Conservation (phyloP, 169 alveolate genomes). For the Eimeria tenella region DNA sequence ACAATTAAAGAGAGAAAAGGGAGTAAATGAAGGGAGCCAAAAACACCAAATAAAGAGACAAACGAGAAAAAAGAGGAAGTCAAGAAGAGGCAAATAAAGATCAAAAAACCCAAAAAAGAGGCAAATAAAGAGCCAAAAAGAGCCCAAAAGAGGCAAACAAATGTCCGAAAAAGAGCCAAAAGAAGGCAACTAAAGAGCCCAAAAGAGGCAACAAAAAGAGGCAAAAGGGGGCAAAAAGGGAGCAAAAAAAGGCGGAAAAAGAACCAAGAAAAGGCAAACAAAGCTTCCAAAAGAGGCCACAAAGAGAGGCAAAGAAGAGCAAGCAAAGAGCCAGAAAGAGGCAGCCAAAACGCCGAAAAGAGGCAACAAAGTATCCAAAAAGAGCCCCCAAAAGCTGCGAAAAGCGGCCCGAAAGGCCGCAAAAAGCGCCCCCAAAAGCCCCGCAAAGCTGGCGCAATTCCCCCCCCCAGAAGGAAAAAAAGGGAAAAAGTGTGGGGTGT, state of each 20-base stretch:
- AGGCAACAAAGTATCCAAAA: background rate
- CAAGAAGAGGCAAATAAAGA: background rate
- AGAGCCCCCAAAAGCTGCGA: background rate
- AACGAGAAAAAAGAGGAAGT: background rate
- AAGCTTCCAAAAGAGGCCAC: too few species aligned
- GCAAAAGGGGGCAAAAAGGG: too few species aligned
- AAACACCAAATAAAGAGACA: background rate
- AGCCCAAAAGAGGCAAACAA: background rate
- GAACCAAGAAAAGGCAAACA: background rate
- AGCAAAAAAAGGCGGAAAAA: background rate
- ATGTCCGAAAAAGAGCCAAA: too few species aligned
- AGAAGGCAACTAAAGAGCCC: too few species aligned
- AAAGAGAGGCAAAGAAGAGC: too few species aligned
- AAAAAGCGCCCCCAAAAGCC: too few species aligned
- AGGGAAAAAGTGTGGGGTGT: background rate
- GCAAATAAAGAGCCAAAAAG: background rate
- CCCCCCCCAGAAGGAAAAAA: conserved; percentile 1
- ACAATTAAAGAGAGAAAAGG: background rate
- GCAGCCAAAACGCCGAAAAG: too few species aligned
- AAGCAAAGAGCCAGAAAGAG: too few species aligned
- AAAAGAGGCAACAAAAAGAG: too few species aligned
- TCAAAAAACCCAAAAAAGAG: background rate
- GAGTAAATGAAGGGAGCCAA: background rate
- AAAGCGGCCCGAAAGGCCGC: background rate
- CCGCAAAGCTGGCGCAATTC: background rate